Evolutionary conservation across 352 stramenopile species (phyloP).

Genomic region (Phytophthora niederhauseri): DNA sequence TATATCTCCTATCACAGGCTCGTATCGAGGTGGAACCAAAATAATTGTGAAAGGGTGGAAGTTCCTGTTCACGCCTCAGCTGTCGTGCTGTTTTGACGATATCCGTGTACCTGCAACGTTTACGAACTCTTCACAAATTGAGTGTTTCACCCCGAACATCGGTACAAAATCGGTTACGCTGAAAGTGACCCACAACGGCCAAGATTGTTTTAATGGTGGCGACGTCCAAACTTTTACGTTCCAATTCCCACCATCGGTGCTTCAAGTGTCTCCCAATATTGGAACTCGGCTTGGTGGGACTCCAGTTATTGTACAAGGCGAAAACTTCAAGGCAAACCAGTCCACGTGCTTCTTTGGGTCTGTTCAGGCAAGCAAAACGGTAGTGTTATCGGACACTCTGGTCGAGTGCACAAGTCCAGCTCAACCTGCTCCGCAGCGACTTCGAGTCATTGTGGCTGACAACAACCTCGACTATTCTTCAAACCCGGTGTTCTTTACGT

Average conservation of each 20-base stretch:
- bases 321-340: constrained; percentile 47
- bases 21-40: constrained; percentile 45
- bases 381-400: constrained; percentile 34
- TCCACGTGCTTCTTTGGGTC: constrained; percentile 50
- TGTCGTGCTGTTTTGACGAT: constrained; percentile 75
- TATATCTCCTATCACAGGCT: constrained; percentile 37
- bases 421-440: constrained; percentile 15
- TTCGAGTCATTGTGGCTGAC: constrained; percentile 59
- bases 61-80: constrained; percentile 52
- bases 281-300: constrained; percentile 65
- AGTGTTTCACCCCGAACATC: constrained; percentile 55
- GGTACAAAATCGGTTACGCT: constrained; percentile 32
- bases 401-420: constrained; percentile 58
- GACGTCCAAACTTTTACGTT: constrained; percentile 49
- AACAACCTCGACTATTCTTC: constrained; percentile 70
- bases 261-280: constrained; percentile 35
- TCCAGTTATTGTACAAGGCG: constrained; percentile 41
- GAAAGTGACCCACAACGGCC: constrained; percentile 61
- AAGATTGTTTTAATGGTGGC: constrained; percentile 54
- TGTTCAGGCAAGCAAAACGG: constrained; percentile 13
- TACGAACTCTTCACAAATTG: constrained; percentile 62
- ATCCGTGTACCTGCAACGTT: constrained; percentile 59
- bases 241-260: constrained; percentile 35
- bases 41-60: constrained; percentile 52
- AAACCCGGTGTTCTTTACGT: constrained; percentile 46